A percentile compares a stretch with the other conserved stretches of the same genome.
Evolutionary conservation across 176 grass and related monocot genomes (phyloP).

Genomic region (Metroxylon sagu): DNA sequence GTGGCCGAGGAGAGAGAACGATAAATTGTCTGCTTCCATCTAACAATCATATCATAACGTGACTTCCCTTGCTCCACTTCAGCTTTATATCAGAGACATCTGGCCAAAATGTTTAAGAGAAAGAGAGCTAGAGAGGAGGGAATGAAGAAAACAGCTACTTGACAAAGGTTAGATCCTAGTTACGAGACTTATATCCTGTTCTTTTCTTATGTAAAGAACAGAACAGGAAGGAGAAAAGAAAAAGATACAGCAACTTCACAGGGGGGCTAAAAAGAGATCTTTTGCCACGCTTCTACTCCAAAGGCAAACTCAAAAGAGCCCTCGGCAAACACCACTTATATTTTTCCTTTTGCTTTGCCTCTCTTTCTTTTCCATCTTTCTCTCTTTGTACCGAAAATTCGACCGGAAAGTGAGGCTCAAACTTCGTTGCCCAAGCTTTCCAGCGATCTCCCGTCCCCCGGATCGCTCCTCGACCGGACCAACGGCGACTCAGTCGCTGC

Average conservation of each 20-base stretch:
- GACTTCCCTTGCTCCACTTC: no score
- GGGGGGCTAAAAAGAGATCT: conserved; percentile 4
- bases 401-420: neutral
- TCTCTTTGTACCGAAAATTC: neutral
- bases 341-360: neutral
- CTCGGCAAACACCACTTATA: conserved; percentile 9
- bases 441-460: conserved; percentile 22
- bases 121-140: no score
- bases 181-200: no score
- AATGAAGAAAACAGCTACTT: no score
- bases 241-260: neutral
- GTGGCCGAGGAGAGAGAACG: no score
- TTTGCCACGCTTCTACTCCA: conserved; percentile 25
- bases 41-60: conserved; percentile 2
- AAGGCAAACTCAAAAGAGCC: conserved; percentile 8
- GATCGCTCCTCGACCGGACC: conserved; percentile 56
- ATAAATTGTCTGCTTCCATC: neutral
- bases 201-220: neutral
- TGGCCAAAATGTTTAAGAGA: no score
- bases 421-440: neutral
- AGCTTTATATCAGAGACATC: no score
- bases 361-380: neutral
- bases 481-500: conserved; percentile 39
- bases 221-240: neutral
- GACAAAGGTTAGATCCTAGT: no score